phyloP scores from a whole-genome alignment of 352 stramenopile species.

The Globisporangium lucens region DNA sequence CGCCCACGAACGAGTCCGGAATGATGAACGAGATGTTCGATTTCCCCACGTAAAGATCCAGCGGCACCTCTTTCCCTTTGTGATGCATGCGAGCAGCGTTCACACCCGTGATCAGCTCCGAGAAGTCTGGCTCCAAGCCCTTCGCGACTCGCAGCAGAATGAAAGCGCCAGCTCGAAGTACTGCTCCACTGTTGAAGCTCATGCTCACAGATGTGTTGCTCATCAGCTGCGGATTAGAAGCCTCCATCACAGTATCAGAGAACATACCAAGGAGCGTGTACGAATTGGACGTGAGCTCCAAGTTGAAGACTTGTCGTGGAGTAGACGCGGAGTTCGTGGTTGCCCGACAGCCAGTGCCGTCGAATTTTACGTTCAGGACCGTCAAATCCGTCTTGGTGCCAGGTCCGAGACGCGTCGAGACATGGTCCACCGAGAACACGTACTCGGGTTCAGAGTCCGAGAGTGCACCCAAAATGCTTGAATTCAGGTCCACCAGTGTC shows the following conservation, averaged over 20 bases:
- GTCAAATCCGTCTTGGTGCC: slow-evolving; percentile 59
- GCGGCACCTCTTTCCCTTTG: slow-evolving; percentile 23
- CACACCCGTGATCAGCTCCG: slow-evolving; percentile 50
- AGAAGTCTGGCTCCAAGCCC: slow-evolving; percentile 54
- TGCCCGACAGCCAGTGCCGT: slow-evolving; percentile 50
- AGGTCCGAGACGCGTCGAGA: slow-evolving; percentile 56
- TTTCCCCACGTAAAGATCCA: slow-evolving; percentile 46
- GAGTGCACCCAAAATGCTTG: slow-evolving; percentile 30
- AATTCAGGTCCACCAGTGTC: slow-evolving; percentile 47
- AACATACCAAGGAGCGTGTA: slow-evolving; percentile 65
- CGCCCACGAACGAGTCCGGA: slow-evolving; percentile 44
- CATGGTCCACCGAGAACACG: slow-evolving; percentile 46
- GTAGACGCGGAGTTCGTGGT: slow-evolving; percentile 15
- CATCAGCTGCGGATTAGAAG: slow-evolving; percentile 44
- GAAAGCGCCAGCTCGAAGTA: slow-evolving; percentile 53
- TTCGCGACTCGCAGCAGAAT: slow-evolving; percentile 67
- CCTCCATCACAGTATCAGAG: slow-evolving; percentile 45
- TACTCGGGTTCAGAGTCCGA: slow-evolving; percentile 43
- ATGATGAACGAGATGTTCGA: slow-evolving; percentile 80
- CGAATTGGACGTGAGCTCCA: slow-evolving; percentile 46
- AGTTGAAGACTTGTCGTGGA: slow-evolving; percentile 48
- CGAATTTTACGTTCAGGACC: slow-evolving; percentile 49
- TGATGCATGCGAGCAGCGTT: slow-evolving; percentile 40
- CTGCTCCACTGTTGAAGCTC: slow-evolving; percentile 53
- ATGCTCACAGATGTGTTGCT: slow-evolving; percentile 50